Evolutionary conservation across 352 stramenopile species (phyloP), one percentile per base, ranked within the genome.

Genomic region (Globisporangium orthogonon): DNA sequence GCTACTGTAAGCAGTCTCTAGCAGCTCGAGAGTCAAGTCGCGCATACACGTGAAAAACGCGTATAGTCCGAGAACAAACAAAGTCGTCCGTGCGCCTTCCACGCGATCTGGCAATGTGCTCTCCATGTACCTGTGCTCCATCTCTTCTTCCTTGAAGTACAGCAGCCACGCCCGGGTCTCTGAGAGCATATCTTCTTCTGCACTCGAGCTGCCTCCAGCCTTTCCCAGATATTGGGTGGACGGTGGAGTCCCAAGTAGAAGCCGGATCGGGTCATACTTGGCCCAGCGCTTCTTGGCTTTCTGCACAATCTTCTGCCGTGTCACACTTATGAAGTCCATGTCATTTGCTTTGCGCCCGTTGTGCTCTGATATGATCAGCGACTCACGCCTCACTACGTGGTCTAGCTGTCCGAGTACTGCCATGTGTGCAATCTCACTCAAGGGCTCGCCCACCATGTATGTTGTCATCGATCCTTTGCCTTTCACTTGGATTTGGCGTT

Each of bases 401-500:
- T 92, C 82, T 0, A 90, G 67, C 39, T 89, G 82, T 0, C 82
- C 84, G 9, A 71, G 60, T 23, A 77, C 71, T 4, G 78, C 74
- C 66, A 83, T 71, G 7, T 76, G 66, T 0, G 82, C 84, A 2
- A 91, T 53, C 0, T 87, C 78, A 0, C 74, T 89, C 0, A 89
- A 40, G 0, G 85, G 83, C 23, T 88, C 77, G 5, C 81, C 83
- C 1, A 96, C 70, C 45, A 95, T 69, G 53, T 94, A 95, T 9
- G 83, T 88, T 0, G 71, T 93, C 81, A 96, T 89, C 0, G 60
- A 72, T 2, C 87, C 87, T 66, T 95, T 96, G 0, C 86, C 83
- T 61, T 96, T 96, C 7, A 86, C 84, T 50, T 94, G 71, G 54
- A 95, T 86, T 49, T 91, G 72, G 0, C 87, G 71, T 30, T 89